Percentiles rank a stretch among this genome's conserved stretches.
Conservation (phyloP, 2,329 filamentous ascomycete species). For the Pezizomycotina sp. region DNA sequence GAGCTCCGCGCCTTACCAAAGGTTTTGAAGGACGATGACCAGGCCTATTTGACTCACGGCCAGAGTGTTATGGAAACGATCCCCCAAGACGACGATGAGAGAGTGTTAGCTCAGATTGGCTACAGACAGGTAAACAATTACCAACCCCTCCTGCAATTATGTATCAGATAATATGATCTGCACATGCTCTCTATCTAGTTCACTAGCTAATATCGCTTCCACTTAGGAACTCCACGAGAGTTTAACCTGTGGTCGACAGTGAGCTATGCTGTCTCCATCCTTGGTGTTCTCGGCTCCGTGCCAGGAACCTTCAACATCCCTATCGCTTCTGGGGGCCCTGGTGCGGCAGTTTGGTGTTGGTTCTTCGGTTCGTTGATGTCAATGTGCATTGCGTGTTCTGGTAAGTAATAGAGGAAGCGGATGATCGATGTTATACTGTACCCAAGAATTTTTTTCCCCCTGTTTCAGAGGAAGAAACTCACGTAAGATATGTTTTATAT, state of each 20-base stretch:
- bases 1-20: too few relatives aligned
- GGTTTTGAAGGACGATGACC: too few relatives aligned
- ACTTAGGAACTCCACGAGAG: conserved; percentile 42
- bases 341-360: conserved; percentile 50
- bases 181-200: conserved; percentile 4
- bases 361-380: conserved; percentile 47
- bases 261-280: conserved; percentile 49
- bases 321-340: conserved; percentile 42
- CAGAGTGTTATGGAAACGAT: too few relatives aligned
- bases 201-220: conserved; percentile 20
- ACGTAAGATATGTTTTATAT: too few relatives aligned
- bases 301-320: conserved; percentile 46
- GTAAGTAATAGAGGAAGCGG: too few relatives aligned
- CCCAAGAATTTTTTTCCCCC: too few relatives aligned
- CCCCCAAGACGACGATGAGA: conserved; percentile 44
- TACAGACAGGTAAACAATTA: conserved; percentile 41
- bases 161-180: conserved; percentile 2
- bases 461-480: too few relatives aligned
- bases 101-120: conserved; percentile 43
- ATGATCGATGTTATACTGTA: too few relatives aligned
- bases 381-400: conserved; percentile 45
- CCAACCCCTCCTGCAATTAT: neutral
- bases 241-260: conserved; percentile 52
- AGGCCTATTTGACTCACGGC: too few relatives aligned
- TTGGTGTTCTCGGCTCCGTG: conserved; percentile 48